Evolutionary conservation across 805 yeast genomes (phyloP).

Genomic region (Lipomyces chichibuensis): DNA sequence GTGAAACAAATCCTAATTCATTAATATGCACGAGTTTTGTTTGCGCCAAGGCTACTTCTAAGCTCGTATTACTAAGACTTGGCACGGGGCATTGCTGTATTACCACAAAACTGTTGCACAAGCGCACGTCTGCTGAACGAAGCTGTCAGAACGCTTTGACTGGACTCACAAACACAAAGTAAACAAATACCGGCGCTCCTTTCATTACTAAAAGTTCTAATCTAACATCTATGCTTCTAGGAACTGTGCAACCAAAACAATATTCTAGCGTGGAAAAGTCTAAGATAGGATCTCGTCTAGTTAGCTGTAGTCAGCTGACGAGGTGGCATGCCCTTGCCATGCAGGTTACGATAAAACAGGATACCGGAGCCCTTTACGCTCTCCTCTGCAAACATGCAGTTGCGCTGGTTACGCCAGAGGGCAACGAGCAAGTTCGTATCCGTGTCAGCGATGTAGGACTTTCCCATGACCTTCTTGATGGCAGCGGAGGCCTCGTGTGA

Average conservation of each 20-base stretch:
- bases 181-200: neutral
- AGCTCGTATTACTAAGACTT: no score
- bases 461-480: slow-evolving; percentile 82
- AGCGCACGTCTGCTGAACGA: no score
- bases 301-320: neutral
- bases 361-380: slow-evolving; percentile 65
- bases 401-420: slow-evolving; percentile 60
- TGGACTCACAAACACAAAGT: neutral
- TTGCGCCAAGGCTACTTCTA: no score
- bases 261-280: neutral
- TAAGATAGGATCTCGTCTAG: neutral
- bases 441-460: slow-evolving; percentile 65
- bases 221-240: slow-evolving; percentile 5
- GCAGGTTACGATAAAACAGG: slow-evolving; percentile 71
- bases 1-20: no score
- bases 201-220: neutral
- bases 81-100: no score
- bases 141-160: no score
- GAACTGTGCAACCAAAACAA: neutral
- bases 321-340: slow-evolving; percentile 54
- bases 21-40: no score
- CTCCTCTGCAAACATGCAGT: slow-evolving; percentile 74
- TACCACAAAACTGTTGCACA: no score
- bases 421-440: slow-evolving; percentile 74
- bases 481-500: slow-evolving; percentile 60